Evolutionary conservation across 202 grass and related monocot genomes (phyloP), one percentile per base, ranked within the genome.

Genomic region (Carex sylvatica): DNA sequence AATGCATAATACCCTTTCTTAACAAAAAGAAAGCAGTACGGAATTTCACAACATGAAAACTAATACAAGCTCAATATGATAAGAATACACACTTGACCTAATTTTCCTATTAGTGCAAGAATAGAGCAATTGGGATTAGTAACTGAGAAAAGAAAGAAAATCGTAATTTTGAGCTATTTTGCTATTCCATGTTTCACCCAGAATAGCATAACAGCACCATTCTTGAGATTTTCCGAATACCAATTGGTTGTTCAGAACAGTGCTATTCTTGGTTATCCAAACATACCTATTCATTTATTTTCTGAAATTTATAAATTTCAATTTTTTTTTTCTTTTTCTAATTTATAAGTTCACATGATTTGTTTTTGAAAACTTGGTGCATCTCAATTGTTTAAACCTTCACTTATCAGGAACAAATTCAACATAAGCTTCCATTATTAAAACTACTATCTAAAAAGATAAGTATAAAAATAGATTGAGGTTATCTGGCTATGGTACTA

Each of bases 301-400:
- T 80, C 4, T 80, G 16, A 80, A 74, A 79, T 38, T 28, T 67
- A 46, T 19, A 30, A 30, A 53, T 74, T 74, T 40, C 10, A 47
- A 72, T 49, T 23, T 1, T 7, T 40, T 40, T 40, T 40, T 24
- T 15, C 23, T 40, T 49, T 40, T 72, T 71, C 12, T 71, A 47
- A 72, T 49, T 72, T 49, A 72, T 26, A 23, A 24, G 63, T 65
- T 31, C 22, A 16, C 31, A 18, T 35, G 28, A 35, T 72, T 47
- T 72, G 9, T 11, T 53, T 74, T 31, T 22, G 6, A 3, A 46
- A 53, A 74, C 4, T 49, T 53, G 53, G n/a, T 49, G 53, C 22
- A 14, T 52, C 46, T 26, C 23, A 53, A 74, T 53, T 74, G 20
- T 73, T 73, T 14, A 73, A 73, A 73, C 5, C 19, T 51, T 20